These are phyloP conservation scores for Trametes polyzona DNA, from an alignment of 1,284 basidiomycete genomes.

Conservation along the genomic window DNA sequence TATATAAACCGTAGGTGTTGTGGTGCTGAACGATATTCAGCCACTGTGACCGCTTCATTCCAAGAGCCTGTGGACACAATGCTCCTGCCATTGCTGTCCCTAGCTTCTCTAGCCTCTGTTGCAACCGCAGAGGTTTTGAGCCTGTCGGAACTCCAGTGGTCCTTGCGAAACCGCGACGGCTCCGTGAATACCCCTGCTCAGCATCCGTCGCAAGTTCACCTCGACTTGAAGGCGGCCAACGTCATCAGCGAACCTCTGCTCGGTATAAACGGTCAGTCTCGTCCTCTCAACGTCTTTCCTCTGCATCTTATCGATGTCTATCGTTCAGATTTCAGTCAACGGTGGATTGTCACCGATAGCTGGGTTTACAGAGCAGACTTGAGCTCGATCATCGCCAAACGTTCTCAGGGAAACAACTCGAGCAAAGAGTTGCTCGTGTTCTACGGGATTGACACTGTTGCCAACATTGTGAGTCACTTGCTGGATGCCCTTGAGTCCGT, in stretches of 20 bases:
- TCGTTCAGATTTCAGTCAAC: slow-evolving; percentile 50
- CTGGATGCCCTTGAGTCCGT: neutral
- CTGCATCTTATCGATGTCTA: neutral
- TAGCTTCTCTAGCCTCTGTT: neutral
- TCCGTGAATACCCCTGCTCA: slow-evolving; percentile 50
- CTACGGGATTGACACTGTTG: slow-evolving; percentile 60
- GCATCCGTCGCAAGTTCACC: slow-evolving; percentile 53
- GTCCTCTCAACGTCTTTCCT: no score
- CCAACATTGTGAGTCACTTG: slow-evolving; percentile 45
- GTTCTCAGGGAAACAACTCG: slow-evolving; percentile 26
- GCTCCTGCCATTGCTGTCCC: neutral
- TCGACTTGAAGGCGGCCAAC: slow-evolving; percentile 51
- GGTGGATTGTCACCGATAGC: slow-evolving; percentile 60
- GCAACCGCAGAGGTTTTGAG: slow-evolving; percentile 38
- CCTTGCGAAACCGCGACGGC: slow-evolving; percentile 53
- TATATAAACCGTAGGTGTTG: neutral
- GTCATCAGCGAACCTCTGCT: slow-evolving; percentile 56
- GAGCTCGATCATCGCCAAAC: slow-evolving; percentile 40
- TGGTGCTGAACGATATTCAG: neutral
- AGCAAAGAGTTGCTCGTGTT: slow-evolving; percentile 51
- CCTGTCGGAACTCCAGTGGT: slow-evolving; percentile 51
- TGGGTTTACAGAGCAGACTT: slow-evolving; percentile 65
- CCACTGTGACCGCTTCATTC: neutral
- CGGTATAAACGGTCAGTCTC: slow-evolving; percentile 50
- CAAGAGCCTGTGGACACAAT: neutral